Base-by-base conservation (phyloP, 768 basidiomycete genomes). In the Gloeostereum incarnatum region DNA sequence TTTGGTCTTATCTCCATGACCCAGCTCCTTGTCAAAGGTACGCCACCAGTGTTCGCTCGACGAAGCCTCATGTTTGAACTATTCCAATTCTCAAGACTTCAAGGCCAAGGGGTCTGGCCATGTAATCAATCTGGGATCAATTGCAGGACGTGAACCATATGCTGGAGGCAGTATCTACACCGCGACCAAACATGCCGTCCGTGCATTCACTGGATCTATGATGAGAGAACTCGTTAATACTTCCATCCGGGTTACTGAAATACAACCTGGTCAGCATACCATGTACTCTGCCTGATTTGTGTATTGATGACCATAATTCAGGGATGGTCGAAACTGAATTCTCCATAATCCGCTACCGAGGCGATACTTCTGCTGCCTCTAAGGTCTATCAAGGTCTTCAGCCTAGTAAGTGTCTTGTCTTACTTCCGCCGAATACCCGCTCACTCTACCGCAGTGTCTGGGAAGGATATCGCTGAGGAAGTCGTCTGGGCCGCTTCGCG, bases 401-500 rank as follows among this genome's bases (percentile, higher is more conserved):
- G 43, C 92, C 92, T 44, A 56, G 92, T 93, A 53, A 57, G 86
- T 63, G n/a, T 6, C 11, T 41, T 36, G 20, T 13, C 42, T 20
- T 19, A 8, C 18, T 13, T 19, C 35, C 10, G n/a, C 25, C 26
- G 18, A 31, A 46, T 25, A 6, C 29, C 34, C 43, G 36, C 31
- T 34, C 32, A 18, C 21, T 10, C 3, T 22, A 8, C 18, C 35
- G 22, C 50, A 92, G 87, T 94, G 57, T 70, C 73, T 5, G 78
- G 81, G 5, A 71, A 81, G 43, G 92, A 97, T 53, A 83, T 97
- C 32, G 96, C 96, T 1, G 96, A 99, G 56, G 92, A 98, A 60
- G 93, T 99, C 51, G 91, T 94, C 14, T 99, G 94, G 94, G 81
- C 81, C 10, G 94, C 96, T 14, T 71, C 85, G 8, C 80, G 93